These are phyloP conservation scores for Parmelia sp. DNA, from an alignment of 495 filamentous ascomycete genomes.

Conservation along the genomic window DNA sequence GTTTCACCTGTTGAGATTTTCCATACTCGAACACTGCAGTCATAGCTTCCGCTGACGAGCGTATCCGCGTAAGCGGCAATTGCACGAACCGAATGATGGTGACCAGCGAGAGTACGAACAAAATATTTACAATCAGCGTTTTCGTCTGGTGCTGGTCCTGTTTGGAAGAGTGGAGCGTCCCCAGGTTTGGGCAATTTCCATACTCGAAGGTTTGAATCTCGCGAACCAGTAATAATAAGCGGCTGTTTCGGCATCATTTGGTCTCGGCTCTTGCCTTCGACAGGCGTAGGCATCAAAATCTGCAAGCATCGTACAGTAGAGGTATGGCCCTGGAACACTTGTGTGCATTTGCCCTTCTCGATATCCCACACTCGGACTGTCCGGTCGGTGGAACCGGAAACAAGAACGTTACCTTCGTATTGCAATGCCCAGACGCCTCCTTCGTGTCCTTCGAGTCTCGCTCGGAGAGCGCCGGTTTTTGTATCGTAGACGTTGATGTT, in stretches of 20 bases:
- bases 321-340: slow-evolving; percentile 95
- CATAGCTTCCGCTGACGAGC: slow-evolving; percentile 97
- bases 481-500: slow-evolving; percentile 99
- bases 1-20: slow-evolving; percentile 91
- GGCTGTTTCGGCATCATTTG: slow-evolving; percentile 80
- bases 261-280: slow-evolving; percentile 67
- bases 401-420: slow-evolving; percentile 88
- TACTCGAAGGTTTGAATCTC: slow-evolving; percentile 87
- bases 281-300: slow-evolving; percentile 80
- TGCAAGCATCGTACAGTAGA: slow-evolving; percentile 95
- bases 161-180: slow-evolving; percentile 68
- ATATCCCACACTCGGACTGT: slow-evolving; percentile 98
- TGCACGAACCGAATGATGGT: slow-evolving; percentile 91
- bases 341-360: slow-evolving; percentile 78
- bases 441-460: slow-evolving; percentile 83
- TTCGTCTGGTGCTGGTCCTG: slow-evolving; percentile 68
- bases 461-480: slow-evolving; percentile 79
- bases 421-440: slow-evolving; percentile 97
- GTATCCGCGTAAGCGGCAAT: slow-evolving; percentile 95
- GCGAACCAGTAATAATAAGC: slow-evolving; percentile 93
- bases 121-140: slow-evolving; percentile 82
- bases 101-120: slow-evolving; percentile 76
- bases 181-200: slow-evolving; percentile 89
- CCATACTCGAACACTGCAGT: slow-evolving; percentile 94
- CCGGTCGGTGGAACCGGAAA: slow-evolving; percentile 93